Conservation (phyloP, 2,329 filamentous ascomycete genomes). For the Fusarium sp. region DNA sequence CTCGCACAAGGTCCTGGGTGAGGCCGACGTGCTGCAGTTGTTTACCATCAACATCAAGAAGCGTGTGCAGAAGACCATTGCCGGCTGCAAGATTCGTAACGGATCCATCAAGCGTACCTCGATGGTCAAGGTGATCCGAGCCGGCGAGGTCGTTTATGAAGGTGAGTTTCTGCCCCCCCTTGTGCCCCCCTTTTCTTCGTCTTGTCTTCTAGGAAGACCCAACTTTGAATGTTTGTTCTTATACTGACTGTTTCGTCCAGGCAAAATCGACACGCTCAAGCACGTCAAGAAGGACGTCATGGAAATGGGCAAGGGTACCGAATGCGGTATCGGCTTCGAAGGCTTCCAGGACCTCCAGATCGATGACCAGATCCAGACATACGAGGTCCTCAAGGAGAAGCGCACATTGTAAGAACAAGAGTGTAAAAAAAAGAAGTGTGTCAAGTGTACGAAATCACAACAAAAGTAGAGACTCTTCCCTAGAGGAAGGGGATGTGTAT, state of each 20-base stretch:
- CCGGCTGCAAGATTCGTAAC: slow-evolving; percentile 87
- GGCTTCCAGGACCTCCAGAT: slow-evolving; percentile 78
- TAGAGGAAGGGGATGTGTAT: slow-evolving; percentile 15
- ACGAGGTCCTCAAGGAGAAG: slow-evolving; percentile 79
- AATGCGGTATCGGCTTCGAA: slow-evolving; percentile 89
- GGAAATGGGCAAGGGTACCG: slow-evolving; percentile 90
- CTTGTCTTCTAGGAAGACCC: not conserved
- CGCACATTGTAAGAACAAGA: slow-evolving; percentile 57
- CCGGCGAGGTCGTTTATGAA: slow-evolving; percentile 76
- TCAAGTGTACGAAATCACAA: slow-evolving; percentile 28
- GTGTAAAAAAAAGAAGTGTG: slow-evolving; percentile 11
- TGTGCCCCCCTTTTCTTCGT: not conserved
- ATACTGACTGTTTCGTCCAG: slow-evolving; percentile 54
- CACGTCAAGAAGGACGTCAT: slow-evolving; percentile 89
- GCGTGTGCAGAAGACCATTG: slow-evolving; percentile 74
- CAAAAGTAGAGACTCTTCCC: slow-evolving; percentile 9
- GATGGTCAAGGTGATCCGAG: slow-evolving; percentile 75
- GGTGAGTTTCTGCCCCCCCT: slow-evolving; percentile 65
- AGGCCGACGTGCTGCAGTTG: slow-evolving; percentile 82
- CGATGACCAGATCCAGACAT: slow-evolving; percentile 88
- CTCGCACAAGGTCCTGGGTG: slow-evolving; percentile 76
- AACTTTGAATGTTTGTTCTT: not conserved
- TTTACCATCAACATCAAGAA: slow-evolving; percentile 86
- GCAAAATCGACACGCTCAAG: slow-evolving; percentile 80
- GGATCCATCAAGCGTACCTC: slow-evolving; percentile 71